A percentile compares a stretch with the other conserved stretches of the same genome.
Evolutionary conservation across 345 rosid genomes (phyloP).

Genomic region (Murraya paniculata): DNA sequence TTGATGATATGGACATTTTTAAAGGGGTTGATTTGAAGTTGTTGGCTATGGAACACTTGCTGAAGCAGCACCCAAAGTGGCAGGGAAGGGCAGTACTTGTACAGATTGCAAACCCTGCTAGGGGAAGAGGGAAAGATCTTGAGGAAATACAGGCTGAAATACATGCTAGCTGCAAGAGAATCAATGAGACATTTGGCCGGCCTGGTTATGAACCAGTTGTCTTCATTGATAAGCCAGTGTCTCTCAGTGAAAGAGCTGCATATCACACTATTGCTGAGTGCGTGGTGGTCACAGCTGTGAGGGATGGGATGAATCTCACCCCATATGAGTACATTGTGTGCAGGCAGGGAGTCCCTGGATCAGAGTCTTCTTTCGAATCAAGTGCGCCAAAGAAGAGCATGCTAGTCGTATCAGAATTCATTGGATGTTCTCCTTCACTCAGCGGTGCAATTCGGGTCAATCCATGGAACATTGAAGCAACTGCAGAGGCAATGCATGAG

Average conservation of each 20-base stretch:
- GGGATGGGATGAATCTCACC: constrained; percentile 83
- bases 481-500: constrained; percentile 76
- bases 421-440: constrained; percentile 84
- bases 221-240: constrained; percentile 57
- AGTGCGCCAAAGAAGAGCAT: constrained; percentile 60
- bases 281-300: constrained; percentile 72
- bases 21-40: constrained; percentile 73
- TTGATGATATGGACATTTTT: constrained; percentile 83
- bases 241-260: constrained; percentile 65
- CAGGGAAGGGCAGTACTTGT: constrained; percentile 66
- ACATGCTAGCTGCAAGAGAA: constrained; percentile 54
- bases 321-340: constrained; percentile 73
- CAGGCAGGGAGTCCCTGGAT: constrained; percentile 54
- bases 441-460: constrained; percentile 77
- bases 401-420: constrained; percentile 75
- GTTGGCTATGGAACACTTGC: constrained; percentile 74
- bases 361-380: constrained; percentile 33
- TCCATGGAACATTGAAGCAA: constrained; percentile 71
- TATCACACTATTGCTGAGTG: constrained; percentile 69
- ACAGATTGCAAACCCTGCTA: constrained; percentile 70
- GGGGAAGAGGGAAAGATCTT: constrained; percentile 67
- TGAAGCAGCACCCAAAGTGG: constrained; percentile 72
- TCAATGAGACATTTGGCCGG: constrained; percentile 55
- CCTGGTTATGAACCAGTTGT: constrained; percentile 69
- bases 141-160: constrained; percentile 66